Percentiles rank a stretch among this genome's conserved stretches.
Conservation (phyloP, 768 basidiomycete genomes). For the Rubroboletus pulcherrimus region DNA sequence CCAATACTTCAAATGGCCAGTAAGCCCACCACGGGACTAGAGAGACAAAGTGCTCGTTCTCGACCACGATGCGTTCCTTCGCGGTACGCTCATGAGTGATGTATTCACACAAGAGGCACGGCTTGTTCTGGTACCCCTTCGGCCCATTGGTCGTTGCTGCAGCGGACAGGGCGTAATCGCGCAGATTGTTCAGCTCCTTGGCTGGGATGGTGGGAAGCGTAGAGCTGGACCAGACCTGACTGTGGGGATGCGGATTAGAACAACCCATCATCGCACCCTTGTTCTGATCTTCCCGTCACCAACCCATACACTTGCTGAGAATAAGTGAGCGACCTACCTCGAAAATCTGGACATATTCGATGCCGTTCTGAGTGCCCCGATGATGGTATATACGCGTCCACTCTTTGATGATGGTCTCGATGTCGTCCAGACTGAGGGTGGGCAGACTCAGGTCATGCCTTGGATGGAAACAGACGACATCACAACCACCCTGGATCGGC, state of each 20-base stretch:
- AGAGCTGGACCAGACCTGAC: slow-evolving; percentile 83
- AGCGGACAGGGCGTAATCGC: slow-evolving; percentile 41
- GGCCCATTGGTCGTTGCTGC: slow-evolving; percentile 44
- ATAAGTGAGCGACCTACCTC: slow-evolving; percentile 48
- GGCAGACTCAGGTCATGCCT: slow-evolving; percentile 84
- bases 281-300: slow-evolving; percentile 46
- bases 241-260: slow-evolving; percentile 92
- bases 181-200: slow-evolving; percentile 59
- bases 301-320: not conserved
- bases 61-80: slow-evolving; percentile 60
- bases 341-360: slow-evolving; percentile 84
- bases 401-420: slow-evolving; percentile 60
- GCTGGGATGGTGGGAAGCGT: slow-evolving; percentile 66
- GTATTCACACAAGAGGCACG: slow-evolving; percentile 81
- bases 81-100: slow-evolving; percentile 58
- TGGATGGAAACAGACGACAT: slow-evolving; percentile 84
- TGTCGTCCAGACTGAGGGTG: slow-evolving; percentile 52
- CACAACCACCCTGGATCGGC: slow-evolving; percentile 80
- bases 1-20: slow-evolving; percentile 86
- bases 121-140: slow-evolving; percentile 49
- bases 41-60: slow-evolving; percentile 76
- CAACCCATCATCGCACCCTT: slow-evolving; percentile 96
- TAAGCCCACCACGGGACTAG: slow-evolving; percentile 94
- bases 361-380: slow-evolving; percentile 61
- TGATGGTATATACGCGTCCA: slow-evolving; percentile 67